phyloP scores from a whole-genome alignment of 192 early-diverging fungal species.

The Globomyces pollinis-pini region DNA sequence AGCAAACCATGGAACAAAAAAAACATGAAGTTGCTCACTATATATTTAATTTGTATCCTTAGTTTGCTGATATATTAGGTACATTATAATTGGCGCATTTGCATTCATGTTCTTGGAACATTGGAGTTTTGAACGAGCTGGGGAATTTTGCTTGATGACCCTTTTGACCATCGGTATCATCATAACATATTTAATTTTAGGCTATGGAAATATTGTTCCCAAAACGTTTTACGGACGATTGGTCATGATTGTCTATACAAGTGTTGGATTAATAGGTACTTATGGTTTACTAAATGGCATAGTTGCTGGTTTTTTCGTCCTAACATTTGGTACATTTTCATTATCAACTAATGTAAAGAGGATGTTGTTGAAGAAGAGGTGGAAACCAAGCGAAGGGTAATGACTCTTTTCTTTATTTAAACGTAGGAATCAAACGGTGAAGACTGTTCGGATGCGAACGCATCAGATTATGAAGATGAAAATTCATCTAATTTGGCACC shows the following conservation, averaged over 20 bases:
- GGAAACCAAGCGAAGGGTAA: no score
- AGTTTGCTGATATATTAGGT: neutral
- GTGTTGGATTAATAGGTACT: neutral
- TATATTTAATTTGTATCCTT: neutral
- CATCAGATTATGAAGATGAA: no score
- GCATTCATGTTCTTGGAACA: neutral
- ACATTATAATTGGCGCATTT: neutral
- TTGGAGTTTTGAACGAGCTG: neutral
- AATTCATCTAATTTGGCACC: no score
- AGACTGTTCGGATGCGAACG: no score
- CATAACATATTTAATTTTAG: no score
- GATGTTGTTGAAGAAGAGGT: neutral
- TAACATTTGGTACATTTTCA: no score
- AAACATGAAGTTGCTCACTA: neutral
- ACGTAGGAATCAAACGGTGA: no score
- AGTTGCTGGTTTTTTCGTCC: constrained; percentile 1
- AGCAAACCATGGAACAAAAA: constrained; percentile 8
- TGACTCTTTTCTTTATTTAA: no score
- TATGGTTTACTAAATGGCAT: no score
- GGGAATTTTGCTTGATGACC: constrained; percentile 3
- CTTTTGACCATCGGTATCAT: constrained; percentile 11
- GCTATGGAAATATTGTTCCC: constrained; percentile 6
- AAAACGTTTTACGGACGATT: neutral
- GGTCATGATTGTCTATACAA: constrained; percentile 3
- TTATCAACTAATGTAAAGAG: no score